Conservation (phyloP, 495 filamentous ascomycete species). For the Podospora fimiseda region DNA sequence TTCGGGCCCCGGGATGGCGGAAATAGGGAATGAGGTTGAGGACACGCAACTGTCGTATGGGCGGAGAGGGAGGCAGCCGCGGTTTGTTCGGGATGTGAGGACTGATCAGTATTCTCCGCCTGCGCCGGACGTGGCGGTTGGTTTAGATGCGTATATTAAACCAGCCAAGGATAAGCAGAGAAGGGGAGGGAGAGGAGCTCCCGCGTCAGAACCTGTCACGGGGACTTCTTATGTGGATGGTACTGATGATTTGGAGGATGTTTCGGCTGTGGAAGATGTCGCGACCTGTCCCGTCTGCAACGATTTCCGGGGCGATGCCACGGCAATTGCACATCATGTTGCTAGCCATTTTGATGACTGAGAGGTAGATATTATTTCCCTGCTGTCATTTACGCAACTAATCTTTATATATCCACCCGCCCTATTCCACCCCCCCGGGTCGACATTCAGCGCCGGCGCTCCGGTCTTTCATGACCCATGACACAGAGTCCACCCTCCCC, state of each 20-base stretch:
- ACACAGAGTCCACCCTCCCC: too few species aligned
- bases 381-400: background rate
- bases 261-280: slow-evolving; percentile 11
- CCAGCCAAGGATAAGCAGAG: slow-evolving; percentile 30
- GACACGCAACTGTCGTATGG: background rate
- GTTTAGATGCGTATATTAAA: slow-evolving; percentile 43
- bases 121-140: slow-evolving; percentile 5
- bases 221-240: slow-evolving; percentile 6
- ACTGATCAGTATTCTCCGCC: background rate
- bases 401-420: too few species aligned
- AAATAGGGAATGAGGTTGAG: slow-evolving; percentile 6
- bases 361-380: background rate
- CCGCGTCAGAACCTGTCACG: slow-evolving; percentile 3
- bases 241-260: background rate
- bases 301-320: slow-evolving; percentile 53
- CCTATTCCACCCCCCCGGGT: too few species aligned
- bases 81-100: background rate
- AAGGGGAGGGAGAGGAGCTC: slow-evolving; percentile 20
- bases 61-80: background rate
- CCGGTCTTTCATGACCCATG: too few species aligned
- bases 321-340: slow-evolving; percentile 54
- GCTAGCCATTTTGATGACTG: slow-evolving; percentile 44
- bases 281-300: slow-evolving; percentile 54
- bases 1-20: background rate
- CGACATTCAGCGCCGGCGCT: too few species aligned